These are phyloP conservation scores for Ascocoryne sarcoides DNA, from an alignment of 2,329 filamentous ascomycete genomes.

Conservation along the genomic window DNA sequence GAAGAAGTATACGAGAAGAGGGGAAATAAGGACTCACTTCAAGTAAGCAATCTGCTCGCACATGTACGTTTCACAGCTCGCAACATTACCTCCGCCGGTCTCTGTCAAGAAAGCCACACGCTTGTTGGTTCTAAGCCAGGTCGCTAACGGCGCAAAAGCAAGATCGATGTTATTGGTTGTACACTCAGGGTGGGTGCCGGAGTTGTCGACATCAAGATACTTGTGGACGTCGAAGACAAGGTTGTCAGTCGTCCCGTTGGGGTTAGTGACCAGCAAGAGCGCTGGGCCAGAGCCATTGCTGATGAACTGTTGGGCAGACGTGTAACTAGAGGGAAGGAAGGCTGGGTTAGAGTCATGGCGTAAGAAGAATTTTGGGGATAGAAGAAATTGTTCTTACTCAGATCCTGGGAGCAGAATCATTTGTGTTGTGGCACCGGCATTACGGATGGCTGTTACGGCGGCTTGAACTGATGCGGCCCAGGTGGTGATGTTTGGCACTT, in stretches of 20 bases:
- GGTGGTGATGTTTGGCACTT: constrained; percentile 35
- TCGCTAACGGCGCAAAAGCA: constrained; percentile 39
- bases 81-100: constrained; percentile 35
- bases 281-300: constrained; percentile 41
- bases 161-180: constrained; percentile 41
- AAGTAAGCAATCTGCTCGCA: constrained; percentile 28
- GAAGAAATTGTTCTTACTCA: no score
- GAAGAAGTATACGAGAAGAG: background rate
- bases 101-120: constrained; percentile 43
- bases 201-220: constrained; percentile 50
- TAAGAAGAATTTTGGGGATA: no score
- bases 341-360: no score
- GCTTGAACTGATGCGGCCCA: constrained; percentile 55
- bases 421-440: constrained; percentile 50
- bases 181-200: constrained; percentile 43
- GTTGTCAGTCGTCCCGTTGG: constrained; percentile 44
- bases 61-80: constrained; percentile 24
- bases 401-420: constrained; percentile 57
- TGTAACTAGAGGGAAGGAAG: no score
- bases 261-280: constrained; percentile 46
- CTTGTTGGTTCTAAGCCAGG: constrained; percentile 38
- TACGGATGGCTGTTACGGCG: constrained; percentile 55
- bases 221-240: constrained; percentile 52
- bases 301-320: constrained; percentile 36
- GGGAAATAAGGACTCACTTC: constrained; percentile 16